Base-by-base conservation (phyloP, 148 eudicot genomes). In the Silene conica region DNA sequence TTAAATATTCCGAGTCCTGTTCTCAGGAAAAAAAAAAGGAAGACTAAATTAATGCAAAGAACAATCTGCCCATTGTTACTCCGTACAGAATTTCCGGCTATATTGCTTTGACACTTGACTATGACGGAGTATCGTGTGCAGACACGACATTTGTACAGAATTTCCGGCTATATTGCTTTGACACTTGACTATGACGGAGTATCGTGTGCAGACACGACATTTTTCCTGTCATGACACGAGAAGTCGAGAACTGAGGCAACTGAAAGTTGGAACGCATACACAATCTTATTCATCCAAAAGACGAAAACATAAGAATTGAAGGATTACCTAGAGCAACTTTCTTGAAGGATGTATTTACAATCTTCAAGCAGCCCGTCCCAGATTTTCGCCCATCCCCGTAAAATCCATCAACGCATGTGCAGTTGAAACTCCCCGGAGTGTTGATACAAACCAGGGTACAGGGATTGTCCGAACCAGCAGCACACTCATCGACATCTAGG, bases 401-500 rank as follows among this genome's bases (percentile, higher is more conserved):
- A 61, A 60, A 78, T 11, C 82, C 86, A 13, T 45, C 67, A 34
- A 81, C 83, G 82, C 86, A 83, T 26, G 34, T 67, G 59, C 83
- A 83, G 8, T 18, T 41, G 55, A 43, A 80, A 21, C 79, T 75
- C 12, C 86, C 83, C 1, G 72, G 82, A 34, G 70, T 72, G 75
- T 83, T 83, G 5, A 34, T 31, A 74, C 80, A 84, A 41, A 10
- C 25, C 66, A 48, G 52, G 46, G 62, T 41, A 54, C 86, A 83
- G 9, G 80, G 82, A 58, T 63, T 78, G 41, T 68, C 46, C 26
- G 55, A 68, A 58, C 74, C 74, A 20, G 66, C 72, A 57, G 71
- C 63, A 46, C 87, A 84, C 69, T 81, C 84, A 59, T 84, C 82
- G 34, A 78, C 22, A 70, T 84, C 87, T 84, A 68, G 21, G 18